Base-by-base conservation (phyloP, 306 rosid genomes). In the Vigna trinervia region DNA sequence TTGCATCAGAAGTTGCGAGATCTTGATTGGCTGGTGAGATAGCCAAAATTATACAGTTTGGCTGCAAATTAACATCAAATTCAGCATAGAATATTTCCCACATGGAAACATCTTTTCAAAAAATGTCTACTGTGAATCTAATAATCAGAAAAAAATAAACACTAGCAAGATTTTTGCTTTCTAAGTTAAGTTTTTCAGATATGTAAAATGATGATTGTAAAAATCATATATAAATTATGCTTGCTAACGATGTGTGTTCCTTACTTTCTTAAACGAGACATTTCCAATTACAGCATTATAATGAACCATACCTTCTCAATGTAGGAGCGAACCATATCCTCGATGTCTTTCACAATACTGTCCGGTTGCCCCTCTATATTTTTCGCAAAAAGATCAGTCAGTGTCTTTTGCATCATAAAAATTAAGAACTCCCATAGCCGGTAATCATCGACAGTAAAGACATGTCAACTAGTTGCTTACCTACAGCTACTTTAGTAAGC, bases 1-100 rank as follows among this genome's bases (percentile, higher is more conserved):
- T 92, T n/a, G 98, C 98, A 67, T 94, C 98, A 9, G 98, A 94
- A 15, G 98, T 94, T 71, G 98, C 98, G 79, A 94, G 93, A 86
- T 94, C 98, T 92, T 94, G 97, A 88, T 94, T 94, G 62, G 98
- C 97, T 38, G 98, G 98, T 68, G 98, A 94, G 76, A 94, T 89
- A 10, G 98, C 98, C 38, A 94, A 86, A 85, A 94, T 94, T 59
- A 94, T 92, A 87, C 96, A 89, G 84, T 94, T 94, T 43, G 98
- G 98, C 98, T 94, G 88, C 87, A 81, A 60, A 80, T 50, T 45
- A 84, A 77, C 36, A 80, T 59, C 45, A 80, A 66, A 22, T 80
- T 81, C 54, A 80, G 69, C 47, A 65, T 6, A 60, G 23, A 45
- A 63, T 38, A 51, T 36, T 61, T 78, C 47, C 32, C 50, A 19